Conservation (phyloP, 495 filamentous ascomycete genomes). For the Neurospora sp. region DNA sequence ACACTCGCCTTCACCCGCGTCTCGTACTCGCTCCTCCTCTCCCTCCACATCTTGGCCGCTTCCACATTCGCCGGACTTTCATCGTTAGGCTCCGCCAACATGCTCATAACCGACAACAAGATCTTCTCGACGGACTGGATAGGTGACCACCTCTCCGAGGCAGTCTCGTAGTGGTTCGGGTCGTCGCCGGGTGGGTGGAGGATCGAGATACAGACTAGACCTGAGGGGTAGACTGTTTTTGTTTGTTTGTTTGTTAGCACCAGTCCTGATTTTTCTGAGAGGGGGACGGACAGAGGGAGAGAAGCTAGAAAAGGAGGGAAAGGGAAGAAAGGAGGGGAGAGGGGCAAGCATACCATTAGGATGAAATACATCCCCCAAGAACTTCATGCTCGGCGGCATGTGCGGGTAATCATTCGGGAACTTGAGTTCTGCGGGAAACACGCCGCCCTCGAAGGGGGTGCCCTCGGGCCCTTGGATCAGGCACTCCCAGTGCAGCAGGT, state of each 20-base stretch:
- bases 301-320: too few relatives aligned
- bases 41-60: constrained; percentile 97
- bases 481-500: constrained; percentile 95
- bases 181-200: constrained; percentile 97
- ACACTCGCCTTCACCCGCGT: constrained; percentile 71
- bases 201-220: constrained; percentile 94
- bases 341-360: constrained; percentile 61
- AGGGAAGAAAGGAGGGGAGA: too few relatives aligned
- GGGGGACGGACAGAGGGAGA: too few relatives aligned
- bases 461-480: constrained; percentile 91
- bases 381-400: constrained; percentile 88
- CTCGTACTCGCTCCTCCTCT: constrained; percentile 77
- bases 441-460: constrained; percentile 88
- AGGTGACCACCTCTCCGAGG: constrained; percentile 88
- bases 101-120: constrained; percentile 93
- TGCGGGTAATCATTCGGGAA: constrained; percentile 97
- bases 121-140: constrained; percentile 99
- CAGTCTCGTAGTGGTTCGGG: constrained; percentile 97
- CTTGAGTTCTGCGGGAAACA: constrained; percentile 87
- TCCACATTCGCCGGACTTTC: constrained; percentile 97
- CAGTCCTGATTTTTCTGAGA: too few relatives aligned
- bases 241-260: neutral
- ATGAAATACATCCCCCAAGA: constrained; percentile 86
- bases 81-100: constrained; percentile 97
- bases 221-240: constrained; percentile 73